phyloP scores from a whole-genome alignment of 129 eudicot genomes.

The Apium graveolens region DNA sequence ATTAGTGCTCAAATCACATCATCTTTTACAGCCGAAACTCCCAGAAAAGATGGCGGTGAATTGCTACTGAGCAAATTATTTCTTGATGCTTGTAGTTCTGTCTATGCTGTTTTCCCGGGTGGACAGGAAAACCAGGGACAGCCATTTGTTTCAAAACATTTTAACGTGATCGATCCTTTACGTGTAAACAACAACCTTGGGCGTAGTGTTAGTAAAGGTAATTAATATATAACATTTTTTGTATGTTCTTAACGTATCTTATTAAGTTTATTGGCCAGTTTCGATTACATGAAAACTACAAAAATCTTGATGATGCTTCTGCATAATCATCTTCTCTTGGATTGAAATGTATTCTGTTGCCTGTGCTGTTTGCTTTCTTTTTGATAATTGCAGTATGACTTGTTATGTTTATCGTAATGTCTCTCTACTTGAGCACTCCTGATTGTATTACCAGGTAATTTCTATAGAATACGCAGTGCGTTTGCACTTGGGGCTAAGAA shows the following conservation, averaged over 20 bases:
- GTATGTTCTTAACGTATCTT: background rate
- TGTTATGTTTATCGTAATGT: background rate
- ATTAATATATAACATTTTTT: background rate
- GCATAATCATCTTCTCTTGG: background rate
- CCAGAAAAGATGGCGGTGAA: constrained; percentile 10
- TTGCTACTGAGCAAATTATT: background rate
- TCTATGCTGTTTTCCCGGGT: constrained; percentile 8
- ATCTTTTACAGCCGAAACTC: constrained; percentile 5
- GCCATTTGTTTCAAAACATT: constrained; percentile 18
- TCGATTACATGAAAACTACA: background rate
- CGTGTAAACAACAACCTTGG: constrained; percentile 25
- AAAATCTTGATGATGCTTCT: background rate
- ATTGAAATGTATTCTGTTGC: background rate
- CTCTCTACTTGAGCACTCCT: background rate
- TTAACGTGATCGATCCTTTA: constrained; percentile 28
- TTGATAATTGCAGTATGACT: background rate
- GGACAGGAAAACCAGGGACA: constrained; percentile 13
- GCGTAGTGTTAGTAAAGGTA: constrained; percentile 25
- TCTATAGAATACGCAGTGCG: constrained; percentile 77
- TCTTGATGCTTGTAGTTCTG: constrained; percentile 10
- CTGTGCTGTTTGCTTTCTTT: background rate
- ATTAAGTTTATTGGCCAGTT: background rate
- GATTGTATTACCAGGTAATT: constrained; percentile 46
- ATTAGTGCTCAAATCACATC: background rate
- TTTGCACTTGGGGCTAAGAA: constrained; percentile 65